Evolutionary conservation across 352 stramenopile genomes (phyloP).

Genomic region (Phytophthora sansomeana): DNA sequence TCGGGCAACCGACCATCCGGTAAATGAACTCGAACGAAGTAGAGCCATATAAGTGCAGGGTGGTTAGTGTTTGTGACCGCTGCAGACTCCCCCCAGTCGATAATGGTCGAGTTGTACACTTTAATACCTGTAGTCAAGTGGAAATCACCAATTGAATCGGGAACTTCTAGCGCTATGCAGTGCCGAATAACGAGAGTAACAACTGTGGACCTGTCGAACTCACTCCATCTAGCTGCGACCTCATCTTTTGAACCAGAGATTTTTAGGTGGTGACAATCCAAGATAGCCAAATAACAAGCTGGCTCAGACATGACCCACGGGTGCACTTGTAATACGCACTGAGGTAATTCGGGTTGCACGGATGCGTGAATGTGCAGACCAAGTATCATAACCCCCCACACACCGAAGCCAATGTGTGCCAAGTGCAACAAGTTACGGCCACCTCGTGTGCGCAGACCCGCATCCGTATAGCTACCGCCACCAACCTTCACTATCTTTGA

Average conservation of each 20-base stretch:
- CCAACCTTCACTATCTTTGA: neutral
- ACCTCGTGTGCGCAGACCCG: neutral
- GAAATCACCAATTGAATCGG: conserved; percentile 27
- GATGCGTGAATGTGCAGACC: conserved; percentile 33
- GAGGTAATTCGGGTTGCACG: conserved; percentile 11
- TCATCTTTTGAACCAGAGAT: conserved; percentile 31
- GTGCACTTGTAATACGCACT: conserved; percentile 34
- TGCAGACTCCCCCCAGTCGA: conserved; percentile 33
- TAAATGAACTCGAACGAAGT: conserved; percentile 46
- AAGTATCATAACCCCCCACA: conserved; percentile 31
- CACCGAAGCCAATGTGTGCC: conserved; percentile 14
- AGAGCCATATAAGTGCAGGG: conserved; percentile 37
- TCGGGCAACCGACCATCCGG: conserved; percentile 35
- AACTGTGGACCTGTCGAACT: conserved; percentile 27
- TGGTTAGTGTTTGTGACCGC: conserved; percentile 35
- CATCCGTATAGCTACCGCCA: neutral
- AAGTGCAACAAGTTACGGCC: neutral
- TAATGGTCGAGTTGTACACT: conserved; percentile 47
- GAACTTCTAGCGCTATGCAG: conserved; percentile 41
- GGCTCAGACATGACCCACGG: conserved; percentile 38
- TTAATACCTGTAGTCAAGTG: conserved; percentile 26
- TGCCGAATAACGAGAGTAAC: conserved; percentile 42
- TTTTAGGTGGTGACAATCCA: conserved; percentile 37
- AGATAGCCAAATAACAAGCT: conserved; percentile 40
- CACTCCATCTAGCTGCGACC: conserved; percentile 21